Evolutionary conservation across 345 rosid species (phyloP), one percentile per base, ranked within the genome.

Genomic region (Mercurialis annua): DNA sequence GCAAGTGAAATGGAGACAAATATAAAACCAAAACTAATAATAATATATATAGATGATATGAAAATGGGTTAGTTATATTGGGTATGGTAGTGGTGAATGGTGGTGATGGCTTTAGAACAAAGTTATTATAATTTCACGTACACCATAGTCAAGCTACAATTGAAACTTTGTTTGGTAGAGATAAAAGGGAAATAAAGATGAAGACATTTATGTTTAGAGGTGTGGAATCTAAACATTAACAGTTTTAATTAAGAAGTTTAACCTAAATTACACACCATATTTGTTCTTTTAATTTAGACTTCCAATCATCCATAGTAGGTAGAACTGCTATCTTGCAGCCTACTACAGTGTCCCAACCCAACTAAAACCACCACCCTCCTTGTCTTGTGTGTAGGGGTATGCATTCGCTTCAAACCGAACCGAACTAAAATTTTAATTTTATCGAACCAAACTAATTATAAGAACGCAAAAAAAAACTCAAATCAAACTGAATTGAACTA

Each of bases 101-200:
- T 20, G 33, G 17, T 30, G 51, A 34, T 77, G 74, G 70, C 86
- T 82, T 77, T 77, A 71, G 21, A 65, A 34, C 72, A 66, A 82
- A 77, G 86, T 65, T 65, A 79, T 52, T 64, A 72, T 80, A 57
- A 74, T 80, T 52, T 73, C 42, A 65, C 34, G 65, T 73, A 51
- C 31, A 53, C 8, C 44, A 69, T 3, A 69, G 79, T 65, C 73
- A 73, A 76, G 50, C 49, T 53, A 46, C 36, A 59, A 36, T 16
- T 20, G 40, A 16, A 44, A 4, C 24, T 46, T 34, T 18, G 70
- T 67, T 50, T 30, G 59, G 66, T 38, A 40, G 54, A 54, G 46
- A 62, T 8, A 43, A 4, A 21, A 44, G 36, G 26, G 30, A 23
- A 23, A 24, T 29, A 53, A 5, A 29, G 6, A 54, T 27, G 14